These are phyloP conservation scores for Pinus tabuliformis DNA, from an alignment of 75 land plant genomes.

Conservation along the genomic window DNA sequence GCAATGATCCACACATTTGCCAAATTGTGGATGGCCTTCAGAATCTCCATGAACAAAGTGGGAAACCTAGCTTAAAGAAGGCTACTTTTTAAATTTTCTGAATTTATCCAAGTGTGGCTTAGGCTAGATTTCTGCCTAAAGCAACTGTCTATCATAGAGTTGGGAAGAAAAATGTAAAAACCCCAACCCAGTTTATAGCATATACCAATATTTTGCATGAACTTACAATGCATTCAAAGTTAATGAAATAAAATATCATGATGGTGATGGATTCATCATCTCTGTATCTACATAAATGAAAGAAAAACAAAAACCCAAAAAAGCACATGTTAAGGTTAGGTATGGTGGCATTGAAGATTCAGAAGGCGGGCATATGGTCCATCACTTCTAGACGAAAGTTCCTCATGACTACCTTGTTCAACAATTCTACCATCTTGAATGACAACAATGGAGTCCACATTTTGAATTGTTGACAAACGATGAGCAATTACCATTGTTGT, in stretches of 20 bases:
- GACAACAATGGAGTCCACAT: slow-evolving; percentile 80
- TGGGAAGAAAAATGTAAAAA: no score
- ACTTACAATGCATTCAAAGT: background rate
- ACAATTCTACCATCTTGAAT: slow-evolving; percentile 81
- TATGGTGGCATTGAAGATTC: slow-evolving; percentile 60
- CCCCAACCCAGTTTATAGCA: background rate
- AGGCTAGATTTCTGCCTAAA: no score
- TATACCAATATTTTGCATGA: background rate
- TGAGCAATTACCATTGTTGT: slow-evolving; percentile 95
- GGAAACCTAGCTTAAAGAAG: no score
- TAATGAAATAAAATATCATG: slow-evolving; percentile 6
- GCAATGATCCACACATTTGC: no score
- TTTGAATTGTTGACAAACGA: slow-evolving; percentile 86
- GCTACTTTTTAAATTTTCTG: no score
- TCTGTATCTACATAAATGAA: slow-evolving; percentile 8
- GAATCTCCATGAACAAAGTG: no score
- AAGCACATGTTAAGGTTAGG: slow-evolving; percentile 1
- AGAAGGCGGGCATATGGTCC: slow-evolving; percentile 62
- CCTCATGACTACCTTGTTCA: slow-evolving; percentile 80
- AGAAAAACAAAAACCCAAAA: background rate
- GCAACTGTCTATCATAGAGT: no score
- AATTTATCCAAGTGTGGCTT: no score
- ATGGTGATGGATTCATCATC: slow-evolving; percentile 3
- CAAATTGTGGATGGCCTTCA: no score
- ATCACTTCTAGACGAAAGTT: slow-evolving; percentile 38